A percentile compares a stretch with the other conserved stretches of the same genome.
phyloP scores from a whole-genome alignment of 1,139 yeast species.

The Wickerhamomyces sp. region DNA sequence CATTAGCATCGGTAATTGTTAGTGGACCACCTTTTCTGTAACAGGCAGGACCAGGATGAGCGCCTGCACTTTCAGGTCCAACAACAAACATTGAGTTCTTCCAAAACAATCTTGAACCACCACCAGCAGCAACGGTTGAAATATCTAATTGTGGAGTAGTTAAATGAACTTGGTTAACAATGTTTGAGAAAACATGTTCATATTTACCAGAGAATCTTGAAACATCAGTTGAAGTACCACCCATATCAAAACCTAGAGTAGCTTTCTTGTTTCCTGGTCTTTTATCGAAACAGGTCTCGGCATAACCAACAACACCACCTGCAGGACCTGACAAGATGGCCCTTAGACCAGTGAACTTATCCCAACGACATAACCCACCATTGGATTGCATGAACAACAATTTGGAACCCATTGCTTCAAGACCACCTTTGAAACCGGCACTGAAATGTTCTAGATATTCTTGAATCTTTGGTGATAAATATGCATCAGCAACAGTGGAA shows the following conservation, averaged over 20 bases:
- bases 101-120: constrained; percentile 49
- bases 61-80: constrained; percentile 56
- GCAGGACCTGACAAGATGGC: constrained; percentile 60
- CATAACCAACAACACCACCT: constrained; percentile 57
- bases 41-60: constrained; percentile 63
- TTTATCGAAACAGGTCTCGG: constrained; percentile 43
- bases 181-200: constrained; percentile 51
- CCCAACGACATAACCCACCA: constrained; percentile 50
- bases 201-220: constrained; percentile 43
- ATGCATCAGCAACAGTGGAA: constrained; percentile 68
- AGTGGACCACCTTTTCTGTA: constrained; percentile 56
- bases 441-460: constrained; percentile 49
- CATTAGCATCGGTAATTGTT: constrained; percentile 56
- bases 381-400: constrained; percentile 50
- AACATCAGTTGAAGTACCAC: constrained; percentile 59
- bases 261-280: constrained; percentile 34
- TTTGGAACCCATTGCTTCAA: too few species aligned
- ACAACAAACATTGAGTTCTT: constrained; percentile 52
- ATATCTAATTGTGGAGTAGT: constrained; percentile 46
- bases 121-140: constrained; percentile 59
- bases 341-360: constrained; percentile 45
- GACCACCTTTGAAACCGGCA: too few species aligned
- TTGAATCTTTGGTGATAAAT: constrained; percentile 62
- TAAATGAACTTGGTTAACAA: constrained; percentile 51
- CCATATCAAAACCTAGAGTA: constrained; percentile 56